A percentile compares a stretch with the other conserved stretches of the same genome.
Conservation (phyloP, 768 basidiomycete species). For the Collybia mongolica region DNA sequence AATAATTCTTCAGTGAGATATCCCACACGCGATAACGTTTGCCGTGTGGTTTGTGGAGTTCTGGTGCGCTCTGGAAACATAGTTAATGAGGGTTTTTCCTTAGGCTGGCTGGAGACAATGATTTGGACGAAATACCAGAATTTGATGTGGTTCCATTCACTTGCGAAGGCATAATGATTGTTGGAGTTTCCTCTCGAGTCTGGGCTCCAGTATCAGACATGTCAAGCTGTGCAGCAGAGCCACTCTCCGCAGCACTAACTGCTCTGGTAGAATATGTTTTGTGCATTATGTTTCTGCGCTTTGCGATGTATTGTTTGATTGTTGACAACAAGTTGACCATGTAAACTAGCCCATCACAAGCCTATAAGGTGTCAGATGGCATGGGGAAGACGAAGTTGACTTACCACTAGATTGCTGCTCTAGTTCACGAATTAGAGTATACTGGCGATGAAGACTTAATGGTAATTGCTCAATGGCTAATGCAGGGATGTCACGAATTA, state of each 20-base stretch:
- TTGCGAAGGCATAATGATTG: background rate
- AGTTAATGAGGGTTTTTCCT: too few species aligned
- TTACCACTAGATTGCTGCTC: slow-evolving; percentile 64
- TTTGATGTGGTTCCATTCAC: too few species aligned
- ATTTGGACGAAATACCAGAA: too few species aligned
- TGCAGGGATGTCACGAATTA: too few species aligned
- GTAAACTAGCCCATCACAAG: slow-evolving; percentile 28
- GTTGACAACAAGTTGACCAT: slow-evolving; percentile 39
- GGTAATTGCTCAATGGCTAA: slow-evolving; percentile 80
- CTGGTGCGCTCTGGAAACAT: slow-evolving; percentile 20
- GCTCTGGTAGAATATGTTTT: too few species aligned
- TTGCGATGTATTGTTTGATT: slow-evolving; percentile 45
- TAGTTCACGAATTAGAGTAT: slow-evolving; percentile 67
- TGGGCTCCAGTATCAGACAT: too few species aligned
- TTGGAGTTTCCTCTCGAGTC: background rate
- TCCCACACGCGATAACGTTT: slow-evolving; percentile 57
- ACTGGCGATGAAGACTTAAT: slow-evolving; percentile 68
- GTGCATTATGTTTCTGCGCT: slow-evolving; percentile 14
- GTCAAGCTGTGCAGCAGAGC: too few species aligned
- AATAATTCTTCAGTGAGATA: slow-evolving; percentile 58
- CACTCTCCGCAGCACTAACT: too few species aligned
- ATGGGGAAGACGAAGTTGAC: slow-evolving; percentile 16
- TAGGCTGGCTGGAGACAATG: too few species aligned
- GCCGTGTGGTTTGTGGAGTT: slow-evolving; percentile 37
- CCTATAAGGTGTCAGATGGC: background rate